Evolutionary conservation across 202 grass and related monocot species (phyloP).

Genomic region (Dendrocalamus latiflorus): DNA sequence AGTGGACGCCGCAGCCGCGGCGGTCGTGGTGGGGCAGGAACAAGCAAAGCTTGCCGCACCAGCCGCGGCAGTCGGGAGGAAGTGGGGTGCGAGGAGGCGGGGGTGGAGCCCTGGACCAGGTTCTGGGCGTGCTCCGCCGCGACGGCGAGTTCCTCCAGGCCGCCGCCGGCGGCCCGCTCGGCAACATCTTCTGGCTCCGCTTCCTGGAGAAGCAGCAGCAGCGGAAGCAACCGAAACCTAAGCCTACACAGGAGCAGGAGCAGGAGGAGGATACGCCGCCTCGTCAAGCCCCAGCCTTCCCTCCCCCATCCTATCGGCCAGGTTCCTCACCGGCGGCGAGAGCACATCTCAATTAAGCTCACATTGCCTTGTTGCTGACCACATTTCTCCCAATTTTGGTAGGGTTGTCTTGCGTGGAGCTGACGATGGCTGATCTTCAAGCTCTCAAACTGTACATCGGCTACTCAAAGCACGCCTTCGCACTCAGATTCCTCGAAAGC

Average conservation of each 20-base stretch:
- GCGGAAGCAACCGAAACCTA: background rate
- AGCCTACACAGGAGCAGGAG: slow-evolving; percentile 2
- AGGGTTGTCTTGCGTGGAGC: slow-evolving; percentile 38
- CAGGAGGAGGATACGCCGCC: background rate
- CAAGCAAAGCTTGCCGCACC: slow-evolving; percentile 30
- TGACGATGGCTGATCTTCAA: slow-evolving; percentile 30
- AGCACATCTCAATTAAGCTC: slow-evolving; percentile 12
- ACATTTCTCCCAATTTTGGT: slow-evolving; percentile 4
- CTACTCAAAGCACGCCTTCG: background rate
- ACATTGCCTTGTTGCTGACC: background rate
- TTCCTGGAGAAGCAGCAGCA: slow-evolving; percentile 62
- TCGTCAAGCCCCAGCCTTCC: background rate
- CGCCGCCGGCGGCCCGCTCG: slow-evolving; percentile 31
- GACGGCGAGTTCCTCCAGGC: slow-evolving; percentile 58
- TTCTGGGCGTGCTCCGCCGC: slow-evolving; percentile 57
- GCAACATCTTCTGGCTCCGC: slow-evolving; percentile 64
- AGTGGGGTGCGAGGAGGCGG: background rate
- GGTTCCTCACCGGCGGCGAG: background rate
- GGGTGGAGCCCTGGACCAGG: slow-evolving; percentile 33
- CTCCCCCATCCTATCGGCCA: slow-evolving; percentile 18
- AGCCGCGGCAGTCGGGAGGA: slow-evolving; percentile 22
- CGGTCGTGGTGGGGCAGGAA: slow-evolving; percentile 35
- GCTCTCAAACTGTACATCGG: slow-evolving; percentile 44
- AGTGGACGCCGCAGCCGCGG: slow-evolving; percentile 25
- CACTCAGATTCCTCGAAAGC: slow-evolving; percentile 37